Evolutionary conservation across 148 eudicot genomes (phyloP), one percentile per base, ranked within the genome.

Genomic region (Tetragonia tetragonoides): DNA sequence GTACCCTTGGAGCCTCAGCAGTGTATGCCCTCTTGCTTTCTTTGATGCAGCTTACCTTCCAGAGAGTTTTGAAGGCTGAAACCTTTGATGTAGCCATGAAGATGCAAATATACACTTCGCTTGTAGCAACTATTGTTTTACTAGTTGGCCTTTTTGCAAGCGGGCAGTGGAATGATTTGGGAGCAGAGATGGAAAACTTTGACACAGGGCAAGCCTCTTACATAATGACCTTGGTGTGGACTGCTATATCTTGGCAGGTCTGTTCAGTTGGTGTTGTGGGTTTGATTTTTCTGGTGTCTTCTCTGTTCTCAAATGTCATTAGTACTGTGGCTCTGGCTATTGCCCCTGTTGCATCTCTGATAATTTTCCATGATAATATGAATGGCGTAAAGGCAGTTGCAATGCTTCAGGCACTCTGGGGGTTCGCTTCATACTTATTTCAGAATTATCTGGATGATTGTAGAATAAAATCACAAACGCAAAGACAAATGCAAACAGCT

Each of bases 301-400:
- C 89, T 24, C 77, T 86, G n/a, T 86, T 84, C 47, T 82, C 89
- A n/a, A 86, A 86, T 75, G 84, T 77, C 3, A 44, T 75, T 39
- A 79, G 82, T 66, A 82, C 80, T n/a, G 83, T 76, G 68, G 81
- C 87, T 61, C 38, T 84, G 37, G 75, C 80, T 10, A 65, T 67
- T 53, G 71, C 68, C 10, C 89, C 87, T 18, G 17, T 86, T 10
- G 87, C 83, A 42, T 75, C 87, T 44, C 40, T 77, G 64, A 34
- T 84, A 1, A 81, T 75, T 60, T 86, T 87, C 81, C 82, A 82
- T 49, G 88, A 87, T 44, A 49, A 70, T 18, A 77, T 85, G 84
- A 81, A 71, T 57, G 88, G 85, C 1, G 83, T 79, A 49, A 85
- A 85, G 82, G 75, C 75, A 63, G 65, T 87, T 9, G 84, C 87